A percentile compares a stretch with the other conserved stretches of the same genome.
Conservation (phyloP, 441 rosid genomes). For the Theobroma grandiflorum region DNA sequence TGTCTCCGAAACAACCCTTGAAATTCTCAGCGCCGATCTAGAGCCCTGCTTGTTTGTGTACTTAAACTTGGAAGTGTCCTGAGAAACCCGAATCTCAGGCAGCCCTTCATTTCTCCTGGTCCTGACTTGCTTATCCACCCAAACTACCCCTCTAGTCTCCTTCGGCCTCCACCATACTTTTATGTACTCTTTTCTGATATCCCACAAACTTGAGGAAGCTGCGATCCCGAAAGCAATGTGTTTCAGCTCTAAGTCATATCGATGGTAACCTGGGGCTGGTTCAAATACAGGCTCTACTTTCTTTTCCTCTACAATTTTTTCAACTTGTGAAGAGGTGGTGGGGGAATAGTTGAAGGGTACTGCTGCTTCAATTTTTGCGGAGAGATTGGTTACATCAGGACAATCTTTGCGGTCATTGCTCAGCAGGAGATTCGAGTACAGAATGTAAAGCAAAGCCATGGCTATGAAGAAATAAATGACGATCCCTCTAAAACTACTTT, state of each 20-base stretch:
- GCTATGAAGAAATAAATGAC: conserved; percentile 58
- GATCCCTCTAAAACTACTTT: conserved; percentile 39
- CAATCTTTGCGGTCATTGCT: conserved; percentile 37
- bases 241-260: conserved; percentile 56
- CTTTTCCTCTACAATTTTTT: conserved; percentile 24
- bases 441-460: conserved; percentile 51
- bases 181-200: conserved; percentile 80
- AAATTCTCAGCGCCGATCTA: conserved; percentile 76
- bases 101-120: conserved; percentile 49
- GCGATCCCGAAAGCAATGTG: conserved; percentile 86
- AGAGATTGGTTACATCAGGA: conserved; percentile 22
- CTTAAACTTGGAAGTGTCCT: conserved; percentile 69
- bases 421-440: conserved; percentile 58
- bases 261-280: conserved; percentile 29
- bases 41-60: conserved; percentile 73
- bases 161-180: conserved; percentile 82
- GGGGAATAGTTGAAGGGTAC: conserved; percentile 40
- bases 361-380: conserved; percentile 31
- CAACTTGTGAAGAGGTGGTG: conserved; percentile 22
- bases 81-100: conserved; percentile 70
- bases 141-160: conserved; percentile 74
- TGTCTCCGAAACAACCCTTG: conserved; percentile 82
- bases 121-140: conserved; percentile 68
- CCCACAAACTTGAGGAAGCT: conserved; percentile 70
- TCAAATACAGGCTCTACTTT: background rate